These are phyloP conservation scores for Nigrospora osmanthi DNA, from an alignment of 2,329 filamentous ascomycete species.

Conservation along the genomic window DNA sequence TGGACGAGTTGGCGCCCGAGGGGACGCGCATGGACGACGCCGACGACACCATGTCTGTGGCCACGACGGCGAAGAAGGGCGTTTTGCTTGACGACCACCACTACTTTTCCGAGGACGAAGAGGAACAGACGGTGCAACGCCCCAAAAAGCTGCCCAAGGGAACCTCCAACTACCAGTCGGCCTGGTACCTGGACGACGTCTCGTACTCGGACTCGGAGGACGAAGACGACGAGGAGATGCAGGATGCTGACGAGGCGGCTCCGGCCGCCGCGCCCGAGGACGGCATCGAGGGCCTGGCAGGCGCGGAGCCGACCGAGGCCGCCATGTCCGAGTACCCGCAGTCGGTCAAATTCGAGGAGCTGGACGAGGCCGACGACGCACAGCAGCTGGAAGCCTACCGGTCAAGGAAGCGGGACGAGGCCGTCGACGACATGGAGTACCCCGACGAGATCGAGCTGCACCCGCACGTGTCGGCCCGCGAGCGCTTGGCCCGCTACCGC, in stretches of 20 bases:
- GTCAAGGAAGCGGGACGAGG: constrained; percentile 68
- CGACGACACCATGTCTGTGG: constrained; percentile 38
- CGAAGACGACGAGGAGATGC: constrained; percentile 52
- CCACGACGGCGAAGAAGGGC: constrained; percentile 60
- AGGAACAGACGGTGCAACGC: constrained; percentile 36
- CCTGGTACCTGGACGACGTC: constrained; percentile 77
- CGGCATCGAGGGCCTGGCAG: constrained; percentile 64
- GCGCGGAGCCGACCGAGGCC: constrained; percentile 63
- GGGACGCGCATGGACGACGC: constrained; percentile 62
- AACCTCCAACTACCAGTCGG: constrained; percentile 88
- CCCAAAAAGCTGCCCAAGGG: constrained; percentile 79
- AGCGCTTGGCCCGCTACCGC: constrained; percentile 78
- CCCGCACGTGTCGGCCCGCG: constrained; percentile 76
- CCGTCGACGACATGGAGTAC: constrained; percentile 86
- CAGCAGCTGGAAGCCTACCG: constrained; percentile 77
- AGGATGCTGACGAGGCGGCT: constrained; percentile 31
- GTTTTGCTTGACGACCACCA: constrained; percentile 94
- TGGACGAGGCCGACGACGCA: constrained; percentile 73
- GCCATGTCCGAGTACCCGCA: constrained; percentile 85
- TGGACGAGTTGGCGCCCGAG: constrained; percentile 80
- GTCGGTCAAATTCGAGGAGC: constrained; percentile 83
- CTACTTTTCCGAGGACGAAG: constrained; percentile 89
- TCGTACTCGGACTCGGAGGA: constrained; percentile 76
- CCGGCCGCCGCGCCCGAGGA: constrained; percentile 61
- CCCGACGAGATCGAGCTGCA: constrained; percentile 95